Evolutionary conservation across 768 basidiomycete species (phyloP), one percentile per base, ranked within the genome.

Genomic region (Cystofilobasidium macerans): DNA sequence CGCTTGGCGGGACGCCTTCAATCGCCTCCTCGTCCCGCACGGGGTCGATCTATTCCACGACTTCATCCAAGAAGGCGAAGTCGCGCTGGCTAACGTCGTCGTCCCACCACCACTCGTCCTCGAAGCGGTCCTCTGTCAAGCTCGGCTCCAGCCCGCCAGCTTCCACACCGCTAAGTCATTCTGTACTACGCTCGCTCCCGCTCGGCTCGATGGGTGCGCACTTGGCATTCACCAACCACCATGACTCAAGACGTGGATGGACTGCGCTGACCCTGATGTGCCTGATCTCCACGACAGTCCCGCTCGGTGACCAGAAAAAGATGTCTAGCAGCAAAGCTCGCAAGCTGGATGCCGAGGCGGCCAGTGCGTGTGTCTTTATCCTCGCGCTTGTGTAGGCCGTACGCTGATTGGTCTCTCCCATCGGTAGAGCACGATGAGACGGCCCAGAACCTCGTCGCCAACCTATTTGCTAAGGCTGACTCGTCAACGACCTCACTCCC

Each of bases 271-370:
- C 26, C n/a, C 57, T 20, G 32, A 57, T 32, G 4, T 36, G 5
- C 6, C 54, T 28, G 16, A 8, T 12, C 54, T 28, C 8, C 24
- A 9, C 8, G 5, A 20, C 48, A 51, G 48, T 68, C 43, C 30
- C 59, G 13, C 45, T 67, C 12, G 65, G 59, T 22, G 65, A 61
- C 51, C 47, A 61, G n/a, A 54, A 56, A n/a, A 61, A 61, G 51
- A 30, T 24, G 32, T 35, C 43, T 1, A 35, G 26, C 14, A 3
- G 30, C 20, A 40, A 38, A 12, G 24, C 65, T 0, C 58, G 24
- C 18, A 67, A 67, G 26, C 38, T 67, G 5, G 61, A 62, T 28
- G 65, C n/a, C n/a, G 48, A 47, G 40, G 61, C 61, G 0, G 30
- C 53, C 32, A 61, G 67, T 59, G 36, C 43, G 61, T 60, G 33